Conservation (phyloP, 352 stramenopile genomes). For the Phytophthora multivora region DNA sequence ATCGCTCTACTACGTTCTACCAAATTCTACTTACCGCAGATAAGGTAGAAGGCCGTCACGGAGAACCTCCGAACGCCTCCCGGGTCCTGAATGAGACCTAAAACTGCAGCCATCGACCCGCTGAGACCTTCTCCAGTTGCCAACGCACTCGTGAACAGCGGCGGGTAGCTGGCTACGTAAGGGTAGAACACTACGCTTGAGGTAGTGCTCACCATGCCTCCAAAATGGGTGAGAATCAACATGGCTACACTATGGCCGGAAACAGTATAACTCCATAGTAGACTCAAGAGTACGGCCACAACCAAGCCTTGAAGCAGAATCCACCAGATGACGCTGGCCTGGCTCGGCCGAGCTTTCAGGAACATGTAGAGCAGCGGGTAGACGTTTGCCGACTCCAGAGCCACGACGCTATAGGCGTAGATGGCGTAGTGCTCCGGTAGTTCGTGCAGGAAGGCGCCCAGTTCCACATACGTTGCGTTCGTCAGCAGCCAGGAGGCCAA, state of each 20-base stretch:
- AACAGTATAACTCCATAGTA: constrained; percentile 58
- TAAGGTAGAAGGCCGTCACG: constrained; percentile 59
- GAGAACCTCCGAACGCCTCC: constrained; percentile 62
- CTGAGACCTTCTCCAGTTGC: constrained; percentile 72
- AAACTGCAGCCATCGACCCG: constrained; percentile 57
- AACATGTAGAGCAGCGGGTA: constrained; percentile 77
- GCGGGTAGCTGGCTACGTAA: constrained; percentile 66
- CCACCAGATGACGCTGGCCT: constrained; percentile 59
- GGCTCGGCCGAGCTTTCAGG: constrained; percentile 47
- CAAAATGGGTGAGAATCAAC: constrained; percentile 65
- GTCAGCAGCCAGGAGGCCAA: constrained; percentile 74
- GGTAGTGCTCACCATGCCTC: constrained; percentile 70
- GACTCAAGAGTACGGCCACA: constrained; percentile 58
- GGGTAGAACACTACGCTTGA: constrained; percentile 79
- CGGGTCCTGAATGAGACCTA: constrained; percentile 65
- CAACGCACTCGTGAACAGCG: constrained; percentile 67
- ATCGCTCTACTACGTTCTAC: too few relatives aligned
- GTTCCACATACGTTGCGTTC: constrained; percentile 65
- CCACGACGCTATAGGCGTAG: constrained; percentile 75
- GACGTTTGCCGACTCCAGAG: constrained; percentile 70
- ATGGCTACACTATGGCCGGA: constrained; percentile 66
- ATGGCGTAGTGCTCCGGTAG: constrained; percentile 70
- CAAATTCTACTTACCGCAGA: constrained; percentile 45
- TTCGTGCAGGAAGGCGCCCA: constrained; percentile 59
- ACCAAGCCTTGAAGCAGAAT: constrained; percentile 53